Base-by-base conservation (phyloP, 1,284 basidiomycete species). In the Rhizopogon hawkerae region DNA sequence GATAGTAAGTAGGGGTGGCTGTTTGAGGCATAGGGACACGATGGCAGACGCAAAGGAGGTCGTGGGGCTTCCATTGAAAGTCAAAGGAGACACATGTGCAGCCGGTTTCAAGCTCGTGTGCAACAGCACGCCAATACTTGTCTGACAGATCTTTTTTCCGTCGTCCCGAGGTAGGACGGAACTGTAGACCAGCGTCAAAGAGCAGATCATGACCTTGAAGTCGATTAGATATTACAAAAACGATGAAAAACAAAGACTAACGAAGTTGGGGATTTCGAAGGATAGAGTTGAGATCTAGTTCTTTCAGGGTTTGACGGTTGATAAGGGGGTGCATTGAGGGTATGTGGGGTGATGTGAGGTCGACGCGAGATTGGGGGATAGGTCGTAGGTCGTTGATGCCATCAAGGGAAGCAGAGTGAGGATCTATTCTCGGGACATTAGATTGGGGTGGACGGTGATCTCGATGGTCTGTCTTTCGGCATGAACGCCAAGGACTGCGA, bases 201-300 rank as follows among this genome's bases (percentile, higher is more conserved):
- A 95, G 79, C 54, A 95, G 77, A 68, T 96, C 92, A 64, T 96
- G 92, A 38, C 92, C 86, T 85, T 56, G 33, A 54, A 35, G 55
- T 53, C 49, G 54, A 55, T 63, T 50, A 59, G 56, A 35, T 31
- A 14, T 10, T 29, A 54, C 9, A 5, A 36, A 5, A 23, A 42
- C 53, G 9, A 44, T 33, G 48, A 48, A 31, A 56, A 11, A 52
- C 37, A 50, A 45, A 21, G 46, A 82, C 85, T 69, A 66, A 89
- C 86, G 85, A 54, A 96, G 83, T 66, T 93, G 91, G 21, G 89
- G 88, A 62, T 92, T 92, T 50, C 87, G 81, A 53, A 95, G 75
- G 57, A 95, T 92, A 54, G 87, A 81, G 54, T 85, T 79, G 23
- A 94, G 72, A 64, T 96, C 92, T 39, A 96, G 74, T 62, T 92